A percentile compares a stretch with the other conserved stretches of the same genome.
These are phyloP conservation scores for Fusarium agapanthi DNA, from an alignment of 2,329 filamentous ascomycete species.

Conservation along the genomic window DNA sequence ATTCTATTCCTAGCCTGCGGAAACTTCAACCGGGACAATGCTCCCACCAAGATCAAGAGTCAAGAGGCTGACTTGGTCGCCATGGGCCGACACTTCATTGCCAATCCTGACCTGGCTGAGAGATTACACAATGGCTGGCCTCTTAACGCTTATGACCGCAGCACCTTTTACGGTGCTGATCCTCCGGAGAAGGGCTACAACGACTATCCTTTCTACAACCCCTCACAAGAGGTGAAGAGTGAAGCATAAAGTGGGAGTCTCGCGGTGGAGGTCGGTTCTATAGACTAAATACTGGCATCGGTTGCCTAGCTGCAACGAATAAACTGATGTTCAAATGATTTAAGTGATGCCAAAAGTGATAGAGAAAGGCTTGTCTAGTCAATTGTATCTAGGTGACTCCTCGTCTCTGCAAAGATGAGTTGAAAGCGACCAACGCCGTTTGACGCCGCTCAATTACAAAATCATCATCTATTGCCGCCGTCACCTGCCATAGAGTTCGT, in stretches of 20 bases:
- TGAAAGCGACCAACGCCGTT: neutral
- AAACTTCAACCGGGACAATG: conserved; percentile 45
- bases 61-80: conserved; percentile 36
- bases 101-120: conserved; percentile 50
- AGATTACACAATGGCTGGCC: conserved; percentile 48
- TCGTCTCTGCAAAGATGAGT: neutral
- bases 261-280: neutral
- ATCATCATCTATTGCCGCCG: neutral
- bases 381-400: neutral
- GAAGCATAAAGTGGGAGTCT: neutral
- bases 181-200: conserved; percentile 41
- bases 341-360: accelerated
- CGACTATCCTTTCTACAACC: conserved; percentile 36
- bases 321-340: neutral
- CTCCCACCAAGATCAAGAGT: conserved; percentile 48
- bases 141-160: conserved; percentile 50
- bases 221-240: neutral
- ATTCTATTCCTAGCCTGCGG: conserved; percentile 60
- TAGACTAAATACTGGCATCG: neutral
- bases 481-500: neutral
- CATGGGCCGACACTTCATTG: conserved; percentile 47
- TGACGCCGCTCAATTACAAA: neutral
- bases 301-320: neutral
- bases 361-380: neutral
- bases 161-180: conserved; percentile 50